Base-by-base conservation (phyloP, 257 asterid genomes). In the Solanum habrochaites region DNA sequence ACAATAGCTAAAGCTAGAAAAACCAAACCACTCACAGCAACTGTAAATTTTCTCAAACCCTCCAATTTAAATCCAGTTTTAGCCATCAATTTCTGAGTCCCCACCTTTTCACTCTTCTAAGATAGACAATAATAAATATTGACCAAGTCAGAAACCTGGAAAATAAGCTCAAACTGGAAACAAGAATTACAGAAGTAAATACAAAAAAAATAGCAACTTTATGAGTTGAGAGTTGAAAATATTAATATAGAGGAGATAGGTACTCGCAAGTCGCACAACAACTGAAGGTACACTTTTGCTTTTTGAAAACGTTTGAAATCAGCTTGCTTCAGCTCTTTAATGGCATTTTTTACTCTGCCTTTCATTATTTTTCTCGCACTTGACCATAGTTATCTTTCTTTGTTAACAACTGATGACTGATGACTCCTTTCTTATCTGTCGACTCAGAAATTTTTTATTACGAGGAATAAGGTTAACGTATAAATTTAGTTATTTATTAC, bases 31-130 rank as follows among this genome's bases (percentile, higher is more conserved):
- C 60, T 64, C 90, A 90, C 82, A 82, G 85, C 60, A 85, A 89
- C 71, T 88, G 66, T 23, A 49, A 12, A 87, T 72, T 86, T 71
- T 62, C 86, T 87, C 88, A 81, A 88, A 86, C 62, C 87, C 89
- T 84, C 81, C 85, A 74, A 89, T 69, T 71, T 87, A 45, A 70
- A 89, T 69, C 89, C 92, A 85, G 85, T 60, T 85, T 52, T 89
- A 86, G 91, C 94, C 96, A 93, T 92, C 82, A 86, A 89, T 66
- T 82, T 43, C 85, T 71, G 42, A 75, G 88, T 72, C 47, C 86
- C 89, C 69, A 49, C 80, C 62, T 70, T 81, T 40, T 18, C 43
- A 80, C 67, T 80, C 69, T 29, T 18, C 29, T 81, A 2, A 47
- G 16, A 81, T 47, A 16, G 66, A 81, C 90, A 72, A 74, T 35